Evolutionary conservation across 768 basidiomycete genomes (phyloP).

Genomic region (Sporobolomyces roseus): DNA sequence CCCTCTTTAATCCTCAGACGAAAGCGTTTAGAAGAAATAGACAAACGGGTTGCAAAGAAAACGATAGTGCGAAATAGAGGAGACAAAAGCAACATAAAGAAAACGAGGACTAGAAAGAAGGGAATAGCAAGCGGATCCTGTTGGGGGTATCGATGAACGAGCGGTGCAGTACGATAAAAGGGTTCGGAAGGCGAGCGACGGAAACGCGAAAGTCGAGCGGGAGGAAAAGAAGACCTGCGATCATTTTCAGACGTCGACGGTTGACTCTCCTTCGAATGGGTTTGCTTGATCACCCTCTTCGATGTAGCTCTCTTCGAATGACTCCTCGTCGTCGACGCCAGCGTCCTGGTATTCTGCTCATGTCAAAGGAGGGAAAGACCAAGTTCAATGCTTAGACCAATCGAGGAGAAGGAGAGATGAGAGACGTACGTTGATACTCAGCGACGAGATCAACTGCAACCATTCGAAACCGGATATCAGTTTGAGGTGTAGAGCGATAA

Average conservation of each 20-base stretch:
- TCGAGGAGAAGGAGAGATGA: no score
- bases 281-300: background rate
- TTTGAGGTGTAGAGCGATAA: background rate
- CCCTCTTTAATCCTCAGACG: no score
- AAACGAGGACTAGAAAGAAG: background rate
- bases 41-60: no score
- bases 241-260: no score
- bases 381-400: background rate
- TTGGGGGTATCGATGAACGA: no score
- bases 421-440: conserved; percentile 66
- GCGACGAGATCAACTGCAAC: conserved; percentile 69
- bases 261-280: background rate
- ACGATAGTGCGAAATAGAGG: no score
- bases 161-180: no score
- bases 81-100: no score
- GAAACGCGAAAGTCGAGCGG: background rate
- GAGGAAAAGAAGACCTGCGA: no score
- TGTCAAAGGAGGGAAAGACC: background rate
- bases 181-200: no score
- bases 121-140: no score
- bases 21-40: no score
- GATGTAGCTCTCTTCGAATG: conserved; percentile 5
- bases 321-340: conserved; percentile 29
- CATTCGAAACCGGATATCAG: background rate
- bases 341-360: conserved; percentile 30